Percentiles rank a stretch among this genome's conserved stretches.
phyloP scores from a whole-genome alignment of 1,284 basidiomycete species.

The Rugosomyces carneus region DNA sequence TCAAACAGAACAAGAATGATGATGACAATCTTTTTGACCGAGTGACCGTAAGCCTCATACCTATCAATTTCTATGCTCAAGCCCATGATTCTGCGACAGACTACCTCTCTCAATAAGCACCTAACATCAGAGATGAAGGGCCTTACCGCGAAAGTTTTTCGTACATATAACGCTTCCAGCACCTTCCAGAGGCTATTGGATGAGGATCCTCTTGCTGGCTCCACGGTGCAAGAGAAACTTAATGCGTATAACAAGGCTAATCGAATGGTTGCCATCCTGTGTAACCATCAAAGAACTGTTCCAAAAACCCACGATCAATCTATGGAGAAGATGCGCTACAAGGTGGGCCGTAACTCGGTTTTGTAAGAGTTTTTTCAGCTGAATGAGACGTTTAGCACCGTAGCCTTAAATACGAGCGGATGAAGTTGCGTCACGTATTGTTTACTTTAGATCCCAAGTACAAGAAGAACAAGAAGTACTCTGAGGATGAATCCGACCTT shows the following conservation, averaged over 20 bases:
- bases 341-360: constrained; percentile 43
- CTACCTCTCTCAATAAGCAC: constrained; percentile 82
- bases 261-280: constrained; percentile 90
- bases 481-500: constrained; percentile 84
- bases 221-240: constrained; percentile 85
- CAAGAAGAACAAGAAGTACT: constrained; percentile 78
- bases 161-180: constrained; percentile 96
- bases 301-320: constrained; percentile 88
- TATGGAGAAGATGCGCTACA: constrained; percentile 89
- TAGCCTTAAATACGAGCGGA: constrained; percentile 87
- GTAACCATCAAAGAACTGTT: constrained; percentile 94
- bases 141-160: constrained; percentile 95
- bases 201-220: constrained; percentile 63
- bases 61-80: neutral
- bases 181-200: constrained; percentile 90
- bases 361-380: neutral
- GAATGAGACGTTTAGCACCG: constrained; percentile 38
- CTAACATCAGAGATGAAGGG: constrained; percentile 91
- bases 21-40: constrained; percentile 93
- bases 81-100: constrained; percentile 41
- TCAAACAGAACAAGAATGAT: constrained; percentile 86
- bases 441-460: constrained; percentile 72
- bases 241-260: constrained; percentile 95
- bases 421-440: constrained; percentile 82
- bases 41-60: constrained; percentile 57